These are phyloP conservation scores for Protomyces pachydermus DNA, from an alignment of 1,139 yeast species.

Conservation along the genomic window DNA sequence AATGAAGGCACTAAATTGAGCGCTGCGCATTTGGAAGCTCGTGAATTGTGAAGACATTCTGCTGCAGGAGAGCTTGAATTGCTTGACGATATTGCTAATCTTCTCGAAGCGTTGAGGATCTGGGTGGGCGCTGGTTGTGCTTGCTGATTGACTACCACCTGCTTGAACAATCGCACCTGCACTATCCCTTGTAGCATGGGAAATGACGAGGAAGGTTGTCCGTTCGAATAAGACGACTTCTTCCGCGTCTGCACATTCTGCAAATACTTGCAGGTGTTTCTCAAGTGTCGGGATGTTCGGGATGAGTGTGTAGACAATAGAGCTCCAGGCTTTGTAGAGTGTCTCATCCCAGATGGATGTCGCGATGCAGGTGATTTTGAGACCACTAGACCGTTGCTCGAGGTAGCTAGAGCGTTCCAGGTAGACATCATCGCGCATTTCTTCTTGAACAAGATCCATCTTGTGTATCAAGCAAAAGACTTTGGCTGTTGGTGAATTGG, in stretches of 20 bases:
- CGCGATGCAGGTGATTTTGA: constrained; percentile 79
- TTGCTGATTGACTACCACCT: constrained; percentile 6
- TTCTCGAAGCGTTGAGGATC: constrained; percentile 94
- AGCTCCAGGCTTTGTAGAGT: constrained; percentile 88
- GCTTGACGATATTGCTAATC: constrained; percentile 86
- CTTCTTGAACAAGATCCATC: constrained; percentile 90
- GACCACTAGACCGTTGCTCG: constrained; percentile 63
- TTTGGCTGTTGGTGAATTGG: constrained; percentile 85
- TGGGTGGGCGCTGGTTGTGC: constrained; percentile 37
- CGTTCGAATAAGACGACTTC: constrained; percentile 90
- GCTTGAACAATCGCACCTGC: neutral
- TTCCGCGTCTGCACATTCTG: constrained; percentile 72
- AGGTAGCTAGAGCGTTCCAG: constrained; percentile 32
- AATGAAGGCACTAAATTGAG: constrained; percentile 61
- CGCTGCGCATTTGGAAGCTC: constrained; percentile 70
- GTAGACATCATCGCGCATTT: constrained; percentile 69
- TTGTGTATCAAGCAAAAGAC: constrained; percentile 89
- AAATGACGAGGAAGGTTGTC: constrained; percentile 86
- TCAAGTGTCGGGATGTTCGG: constrained; percentile 86
- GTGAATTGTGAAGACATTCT: constrained; percentile 81
- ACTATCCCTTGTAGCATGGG: constrained; percentile 44
- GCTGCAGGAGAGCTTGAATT: constrained; percentile 84
- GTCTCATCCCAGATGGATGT: constrained; percentile 98
- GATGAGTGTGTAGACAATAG: constrained; percentile 86
- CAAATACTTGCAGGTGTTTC: constrained; percentile 67